Percentiles rank a stretch among this genome's conserved stretches.
Evolutionary conservation across 2,329 filamentous ascomycete genomes (phyloP).

Genomic region (Periconia macrospinosa): DNA sequence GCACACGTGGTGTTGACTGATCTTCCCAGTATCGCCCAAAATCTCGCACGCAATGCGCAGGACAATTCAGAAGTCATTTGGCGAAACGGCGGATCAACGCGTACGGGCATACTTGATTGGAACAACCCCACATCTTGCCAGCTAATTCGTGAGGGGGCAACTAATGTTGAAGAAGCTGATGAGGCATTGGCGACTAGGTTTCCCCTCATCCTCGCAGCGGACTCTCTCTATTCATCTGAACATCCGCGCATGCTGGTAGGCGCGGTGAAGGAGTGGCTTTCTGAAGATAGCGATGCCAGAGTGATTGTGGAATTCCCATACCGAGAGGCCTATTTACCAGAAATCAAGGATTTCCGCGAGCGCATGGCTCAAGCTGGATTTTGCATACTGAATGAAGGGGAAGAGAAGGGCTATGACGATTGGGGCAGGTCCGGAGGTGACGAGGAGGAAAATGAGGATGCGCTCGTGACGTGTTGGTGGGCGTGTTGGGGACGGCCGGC

Average conservation of each 20-base stretch:
- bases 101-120: constrained; percentile 76
- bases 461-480: constrained; percentile 69
- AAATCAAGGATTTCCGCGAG: constrained; percentile 65
- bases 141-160: constrained; percentile 12
- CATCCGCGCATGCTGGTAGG: constrained; percentile 76
- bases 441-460: constrained; percentile 50
- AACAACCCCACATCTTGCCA: constrained; percentile 56
- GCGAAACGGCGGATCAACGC: constrained; percentile 58
- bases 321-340: constrained; percentile 68
- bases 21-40: constrained; percentile 78
- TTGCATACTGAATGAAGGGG: constrained; percentile 61
- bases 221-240: constrained; percentile 82
- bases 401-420: constrained; percentile 70
- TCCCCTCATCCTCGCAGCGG: constrained; percentile 75
- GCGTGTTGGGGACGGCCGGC: constrained; percentile 57
- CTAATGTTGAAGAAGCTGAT: constrained; percentile 6
- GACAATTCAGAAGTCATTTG: constrained; percentile 63
- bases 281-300: constrained; percentile 58
- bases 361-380: constrained; percentile 61
- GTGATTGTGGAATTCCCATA: constrained; percentile 81
- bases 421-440: constrained; percentile 58
- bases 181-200: constrained; percentile 34
- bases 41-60: constrained; percentile 73
- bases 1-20: constrained; percentile 76
- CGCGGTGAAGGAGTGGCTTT: constrained; percentile 70